These are phyloP conservation scores for Lipomyces sp. DNA, from an alignment of 805 yeast genomes.

Conservation along the genomic window DNA sequence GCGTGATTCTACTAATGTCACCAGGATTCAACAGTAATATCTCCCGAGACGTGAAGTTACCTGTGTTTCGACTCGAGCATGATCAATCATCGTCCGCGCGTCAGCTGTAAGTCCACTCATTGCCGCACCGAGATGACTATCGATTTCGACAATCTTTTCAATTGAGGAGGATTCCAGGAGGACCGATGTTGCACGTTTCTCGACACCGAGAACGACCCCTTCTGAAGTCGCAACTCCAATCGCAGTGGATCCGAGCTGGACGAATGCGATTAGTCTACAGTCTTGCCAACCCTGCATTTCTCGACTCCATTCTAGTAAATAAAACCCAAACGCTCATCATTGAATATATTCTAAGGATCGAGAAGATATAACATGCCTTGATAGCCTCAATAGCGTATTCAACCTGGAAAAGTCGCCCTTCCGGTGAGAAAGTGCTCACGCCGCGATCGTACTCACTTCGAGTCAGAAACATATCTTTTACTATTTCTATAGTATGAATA, in stretches of 20 bases:
- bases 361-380: conserved; percentile 53
- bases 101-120: conserved; percentile 99
- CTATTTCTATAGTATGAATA: conserved; percentile 6
- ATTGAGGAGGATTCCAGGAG: conserved; percentile 89
- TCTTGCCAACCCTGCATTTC: conserved; percentile 8
- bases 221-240: conserved; percentile 94
- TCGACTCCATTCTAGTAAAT: background rate
- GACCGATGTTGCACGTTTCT: conserved; percentile 93
- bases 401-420: conserved; percentile 96
- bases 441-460: conserved; percentile 99
- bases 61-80: conserved; percentile 77
- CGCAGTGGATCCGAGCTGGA: conserved; percentile 86
- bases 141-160: conserved; percentile 95
- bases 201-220: conserved; percentile 96
- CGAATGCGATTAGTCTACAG: background rate
- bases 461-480: conserved; percentile 80
- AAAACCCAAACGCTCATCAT: background rate
- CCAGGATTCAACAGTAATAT: conserved; percentile 50
- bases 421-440: conserved; percentile 97
- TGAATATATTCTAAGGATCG: background rate
- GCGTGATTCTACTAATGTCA: conserved; percentile 66
- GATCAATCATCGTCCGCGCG: conserved; percentile 98
- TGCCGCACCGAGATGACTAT: conserved; percentile 94
- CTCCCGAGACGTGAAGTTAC: conserved; percentile 2
- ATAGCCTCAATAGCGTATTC: conserved; percentile 98